Evolutionary conservation across 1,284 basidiomycete species (phyloP).

Genomic region (Sporisorium exsertum): DNA sequence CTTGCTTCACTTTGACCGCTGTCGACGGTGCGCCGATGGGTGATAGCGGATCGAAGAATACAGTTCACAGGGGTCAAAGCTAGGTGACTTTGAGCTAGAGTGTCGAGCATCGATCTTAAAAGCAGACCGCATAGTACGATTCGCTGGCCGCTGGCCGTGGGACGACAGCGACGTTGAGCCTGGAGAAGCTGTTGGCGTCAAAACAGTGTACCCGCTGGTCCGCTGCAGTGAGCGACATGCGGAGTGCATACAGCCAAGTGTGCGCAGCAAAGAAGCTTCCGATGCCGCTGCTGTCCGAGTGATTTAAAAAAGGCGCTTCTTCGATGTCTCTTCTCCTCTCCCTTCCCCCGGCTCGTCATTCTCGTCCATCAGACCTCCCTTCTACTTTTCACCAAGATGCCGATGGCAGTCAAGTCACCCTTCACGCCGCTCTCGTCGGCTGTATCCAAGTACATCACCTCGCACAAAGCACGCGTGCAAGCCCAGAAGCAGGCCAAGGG

Average conservation of each 20-base stretch:
- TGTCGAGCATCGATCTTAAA: background rate
- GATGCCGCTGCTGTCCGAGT: background rate
- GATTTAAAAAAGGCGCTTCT: background rate
- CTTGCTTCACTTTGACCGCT: background rate
- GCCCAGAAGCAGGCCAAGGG: constrained; percentile 35
- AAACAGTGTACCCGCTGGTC: background rate
- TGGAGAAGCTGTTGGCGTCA: background rate
- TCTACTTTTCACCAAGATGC: constrained; percentile 12
- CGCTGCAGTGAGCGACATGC: background rate
- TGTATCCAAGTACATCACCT: constrained; percentile 33
- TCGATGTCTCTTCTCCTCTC: background rate
- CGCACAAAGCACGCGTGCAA: constrained; percentile 18
- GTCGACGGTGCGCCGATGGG: background rate
- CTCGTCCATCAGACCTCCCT: background rate
- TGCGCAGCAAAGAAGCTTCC: background rate
- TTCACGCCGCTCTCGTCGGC: constrained; percentile 16
- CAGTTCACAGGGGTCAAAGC: background rate
- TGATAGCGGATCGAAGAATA: background rate
- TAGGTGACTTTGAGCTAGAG: background rate
- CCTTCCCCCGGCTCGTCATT: background rate
- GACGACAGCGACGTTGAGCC: background rate
- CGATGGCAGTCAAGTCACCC: constrained; percentile 14
- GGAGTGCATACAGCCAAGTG: background rate
- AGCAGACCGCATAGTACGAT: background rate
- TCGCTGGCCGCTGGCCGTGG: background rate